Percentiles rank a stretch among this genome's conserved stretches.
phyloP scores from a whole-genome alignment of 129 eudicot genomes.

The Flaveria linearis region DNA sequence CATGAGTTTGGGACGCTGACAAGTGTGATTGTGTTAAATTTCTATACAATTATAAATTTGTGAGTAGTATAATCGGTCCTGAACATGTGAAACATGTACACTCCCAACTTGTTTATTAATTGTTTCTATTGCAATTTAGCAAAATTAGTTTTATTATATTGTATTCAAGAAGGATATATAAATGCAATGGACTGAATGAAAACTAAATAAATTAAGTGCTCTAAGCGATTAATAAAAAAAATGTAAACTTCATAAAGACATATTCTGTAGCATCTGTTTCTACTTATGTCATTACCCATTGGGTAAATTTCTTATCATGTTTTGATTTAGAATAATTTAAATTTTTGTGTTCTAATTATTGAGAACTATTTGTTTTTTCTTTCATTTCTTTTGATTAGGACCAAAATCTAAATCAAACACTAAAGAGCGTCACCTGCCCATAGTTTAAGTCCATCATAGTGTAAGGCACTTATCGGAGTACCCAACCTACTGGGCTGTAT shows the following conservation, averaged over 20 bases:
- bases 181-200: neutral
- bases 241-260: neutral
- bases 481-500: neutral
- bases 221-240: neutral
- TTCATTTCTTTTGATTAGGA: neutral
- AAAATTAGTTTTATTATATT: neutral
- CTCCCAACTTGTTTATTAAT: neutral
- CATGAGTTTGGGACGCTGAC: too few relatives aligned
- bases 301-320: neutral
- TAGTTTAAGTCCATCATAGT: conserved; percentile 2
- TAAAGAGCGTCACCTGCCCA: conserved; percentile 1
- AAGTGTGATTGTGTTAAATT: too few relatives aligned
- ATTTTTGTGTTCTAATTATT: neutral
- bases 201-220: neutral
- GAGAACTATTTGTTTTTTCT: neutral
- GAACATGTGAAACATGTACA: neutral
- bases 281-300: neutral
- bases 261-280: neutral
- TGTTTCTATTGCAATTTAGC: neutral
- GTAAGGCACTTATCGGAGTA: neutral
- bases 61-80: neutral
- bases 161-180: neutral
- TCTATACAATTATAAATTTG: neutral
- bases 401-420: neutral
- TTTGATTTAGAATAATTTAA: neutral